Conservation (phyloP, 169 alveolate species). For the Cryptosporidium ubiquitum region DNA sequence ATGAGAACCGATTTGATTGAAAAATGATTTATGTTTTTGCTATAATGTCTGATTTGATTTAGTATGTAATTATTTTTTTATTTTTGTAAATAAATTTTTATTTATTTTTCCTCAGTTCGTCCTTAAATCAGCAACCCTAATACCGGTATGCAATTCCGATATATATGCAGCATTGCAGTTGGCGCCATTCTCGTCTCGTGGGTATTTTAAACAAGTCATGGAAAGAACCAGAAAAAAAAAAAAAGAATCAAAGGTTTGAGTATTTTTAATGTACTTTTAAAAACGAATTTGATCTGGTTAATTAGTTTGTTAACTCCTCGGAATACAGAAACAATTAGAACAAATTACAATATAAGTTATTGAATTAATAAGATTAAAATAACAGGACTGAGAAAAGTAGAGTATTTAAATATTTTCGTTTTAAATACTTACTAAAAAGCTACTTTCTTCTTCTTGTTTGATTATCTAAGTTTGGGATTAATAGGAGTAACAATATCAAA, state of each 20-base stretch:
- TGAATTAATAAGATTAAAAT: not conserved
- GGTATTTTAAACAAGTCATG: not conserved
- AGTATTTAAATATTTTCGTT: not conserved
- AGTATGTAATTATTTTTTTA: not conserved
- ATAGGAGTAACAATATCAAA: not conserved
- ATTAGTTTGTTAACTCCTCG: not conserved
- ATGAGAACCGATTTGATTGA: not conserved
- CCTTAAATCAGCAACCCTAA: not conserved
- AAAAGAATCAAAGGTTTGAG: not conserved
- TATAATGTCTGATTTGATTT: not conserved
- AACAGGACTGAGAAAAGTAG: not conserved
- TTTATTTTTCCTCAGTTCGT: not conserved
- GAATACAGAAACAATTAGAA: too few species aligned
- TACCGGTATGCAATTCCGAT: not conserved
- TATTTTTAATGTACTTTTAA: not conserved
- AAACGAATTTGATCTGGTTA: not conserved
- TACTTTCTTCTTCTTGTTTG: not conserved
- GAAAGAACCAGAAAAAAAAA: not conserved
- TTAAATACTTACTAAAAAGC: not conserved
- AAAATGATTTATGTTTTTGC: not conserved
- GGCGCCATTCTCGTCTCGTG: conserved; percentile 22
- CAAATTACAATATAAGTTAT: too few species aligned
- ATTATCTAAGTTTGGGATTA: not conserved
- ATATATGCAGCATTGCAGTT: not conserved
- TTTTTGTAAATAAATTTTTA: not conserved